phyloP scores from a whole-genome alignment of 495 filamentous ascomycete genomes.

The Clohesyomyces aquaticus region DNA sequence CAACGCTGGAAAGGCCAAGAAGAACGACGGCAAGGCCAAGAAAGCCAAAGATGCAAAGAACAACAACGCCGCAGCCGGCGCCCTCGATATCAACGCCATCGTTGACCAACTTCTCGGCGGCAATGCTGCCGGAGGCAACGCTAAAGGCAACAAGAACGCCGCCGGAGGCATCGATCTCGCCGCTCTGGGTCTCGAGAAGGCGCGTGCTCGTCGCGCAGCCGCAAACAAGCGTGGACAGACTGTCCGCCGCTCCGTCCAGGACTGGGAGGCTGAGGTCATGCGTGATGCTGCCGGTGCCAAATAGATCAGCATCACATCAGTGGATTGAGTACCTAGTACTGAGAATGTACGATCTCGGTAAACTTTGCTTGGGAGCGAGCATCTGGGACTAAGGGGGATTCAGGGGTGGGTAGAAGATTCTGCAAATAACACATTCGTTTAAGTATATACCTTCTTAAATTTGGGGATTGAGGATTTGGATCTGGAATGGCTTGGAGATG shows the following conservation, averaged over 20 bases:
- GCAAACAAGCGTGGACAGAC: not conserved
- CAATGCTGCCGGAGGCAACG: not conserved
- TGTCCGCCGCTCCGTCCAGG: conserved; percentile 15
- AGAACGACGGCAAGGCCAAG: conserved; percentile 7
- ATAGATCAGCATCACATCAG: conserved; percentile 8
- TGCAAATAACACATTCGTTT: conserved; percentile 1
- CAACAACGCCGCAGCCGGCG: not conserved
- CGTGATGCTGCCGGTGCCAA: not conserved
- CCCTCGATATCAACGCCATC: not conserved
- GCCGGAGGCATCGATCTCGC: not conserved
- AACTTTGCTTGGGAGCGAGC: not conserved
- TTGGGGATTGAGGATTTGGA: not conserved
- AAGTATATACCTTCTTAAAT: not conserved
- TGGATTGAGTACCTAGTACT: too few relatives aligned
- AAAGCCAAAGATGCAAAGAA: conserved; percentile 11
- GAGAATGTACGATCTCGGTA: too few relatives aligned
- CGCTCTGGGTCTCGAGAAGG: not conserved
- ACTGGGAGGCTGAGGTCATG: conserved; percentile 10
- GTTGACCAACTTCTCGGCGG: not conserved
- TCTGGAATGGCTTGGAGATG: not conserved
- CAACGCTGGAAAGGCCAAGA: not conserved
- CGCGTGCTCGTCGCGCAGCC: not conserved
- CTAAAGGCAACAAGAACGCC: not conserved
- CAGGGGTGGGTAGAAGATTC: not conserved
- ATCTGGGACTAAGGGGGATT: not conserved